Evolutionary conservation across 305 asterid species (phyloP).

Genomic region (Fraxinus sp.): DNA sequence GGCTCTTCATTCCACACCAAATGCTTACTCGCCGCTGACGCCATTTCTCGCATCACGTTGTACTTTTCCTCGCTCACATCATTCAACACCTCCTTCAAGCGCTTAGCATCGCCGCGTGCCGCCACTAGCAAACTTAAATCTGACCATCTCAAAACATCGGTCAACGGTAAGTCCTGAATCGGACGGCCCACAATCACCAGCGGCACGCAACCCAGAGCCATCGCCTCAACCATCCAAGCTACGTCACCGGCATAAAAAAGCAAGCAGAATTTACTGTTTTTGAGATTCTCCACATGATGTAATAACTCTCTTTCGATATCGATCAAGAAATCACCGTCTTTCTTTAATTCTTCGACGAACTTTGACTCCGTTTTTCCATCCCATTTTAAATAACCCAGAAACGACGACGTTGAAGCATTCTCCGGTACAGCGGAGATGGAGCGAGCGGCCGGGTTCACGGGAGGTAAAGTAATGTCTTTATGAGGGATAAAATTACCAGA

Average conservation of each 20-base stretch:
- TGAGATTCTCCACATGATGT: conserved; percentile 21
- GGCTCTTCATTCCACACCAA: conserved; percentile 70
- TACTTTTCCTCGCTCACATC: conserved; percentile 50
- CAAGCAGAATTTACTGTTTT: conserved; percentile 65
- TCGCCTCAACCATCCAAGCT: conserved; percentile 54
- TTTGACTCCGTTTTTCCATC: conserved; percentile 37
- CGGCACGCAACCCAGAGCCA: conserved; percentile 80
- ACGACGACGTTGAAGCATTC: conserved; percentile 18
- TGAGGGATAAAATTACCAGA: conserved; percentile 77
- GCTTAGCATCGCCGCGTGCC: conserved; percentile 42
- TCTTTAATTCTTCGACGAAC: conserved; percentile 54
- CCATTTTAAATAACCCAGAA: conserved; percentile 55
- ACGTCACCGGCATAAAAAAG: conserved; percentile 45
- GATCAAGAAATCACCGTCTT: conserved; percentile 44
- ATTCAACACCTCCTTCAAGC: conserved; percentile 49
- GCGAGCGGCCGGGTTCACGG: conserved; percentile 28
- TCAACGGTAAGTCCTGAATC: conserved; percentile 81
- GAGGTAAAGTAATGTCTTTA: conserved; percentile 73
- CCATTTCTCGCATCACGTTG: conserved; percentile 48
- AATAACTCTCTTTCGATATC: conserved; percentile 42
- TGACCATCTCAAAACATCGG: conserved; percentile 73
- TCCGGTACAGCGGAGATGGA: conserved; percentile 17
- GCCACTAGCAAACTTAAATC: conserved; percentile 59
- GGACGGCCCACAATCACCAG: conserved; percentile 77
- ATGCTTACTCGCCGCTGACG: conserved; percentile 65